Conservation (phyloP, 495 filamentous ascomycete species). For the Hypoxylon cercidicola region DNA sequence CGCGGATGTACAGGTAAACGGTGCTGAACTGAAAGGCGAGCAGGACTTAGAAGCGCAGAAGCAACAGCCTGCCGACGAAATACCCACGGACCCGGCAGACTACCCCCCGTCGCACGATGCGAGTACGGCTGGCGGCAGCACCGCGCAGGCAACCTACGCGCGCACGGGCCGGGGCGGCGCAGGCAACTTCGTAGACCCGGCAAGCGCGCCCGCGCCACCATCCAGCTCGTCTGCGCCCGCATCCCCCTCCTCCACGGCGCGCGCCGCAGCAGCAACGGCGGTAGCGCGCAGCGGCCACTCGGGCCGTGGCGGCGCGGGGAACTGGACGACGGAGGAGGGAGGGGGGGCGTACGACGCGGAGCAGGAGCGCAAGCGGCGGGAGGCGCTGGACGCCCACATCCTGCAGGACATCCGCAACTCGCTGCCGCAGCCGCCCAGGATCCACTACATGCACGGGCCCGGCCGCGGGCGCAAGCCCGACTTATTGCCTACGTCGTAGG, state of each 20-base stretch:
- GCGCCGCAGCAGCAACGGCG: not conserved
- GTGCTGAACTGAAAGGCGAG: conserved; percentile 1
- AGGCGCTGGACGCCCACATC: conserved; percentile 44
- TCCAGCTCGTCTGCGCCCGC: conserved; percentile 27
- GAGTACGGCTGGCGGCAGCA: conserved; percentile 2
- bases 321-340: conserved; percentile 56
- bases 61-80: conserved; percentile 31
- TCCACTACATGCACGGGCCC: conserved; percentile 43
- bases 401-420: conserved; percentile 40
- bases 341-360: conserved; percentile 46
- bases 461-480: conserved; percentile 41
- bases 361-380: conserved; percentile 37
- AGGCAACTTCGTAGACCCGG: conserved; percentile 64
- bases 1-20: not conserved
- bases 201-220: conserved; percentile 28
- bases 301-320: conserved; percentile 70
- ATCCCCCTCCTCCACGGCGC: conserved; percentile 1
- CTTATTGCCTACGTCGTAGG: not conserved
- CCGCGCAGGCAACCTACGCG: conserved; percentile 59
- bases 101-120: conserved; percentile 19
- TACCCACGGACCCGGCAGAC: conserved; percentile 27
- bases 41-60: conserved; percentile 60
- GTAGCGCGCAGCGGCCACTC: conserved; percentile 27
- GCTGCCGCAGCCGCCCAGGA: conserved; percentile 42
- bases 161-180: conserved; percentile 69